Conservation (phyloP, 495 filamentous ascomycete genomes). For the Hypoxylon intermedium region DNA sequence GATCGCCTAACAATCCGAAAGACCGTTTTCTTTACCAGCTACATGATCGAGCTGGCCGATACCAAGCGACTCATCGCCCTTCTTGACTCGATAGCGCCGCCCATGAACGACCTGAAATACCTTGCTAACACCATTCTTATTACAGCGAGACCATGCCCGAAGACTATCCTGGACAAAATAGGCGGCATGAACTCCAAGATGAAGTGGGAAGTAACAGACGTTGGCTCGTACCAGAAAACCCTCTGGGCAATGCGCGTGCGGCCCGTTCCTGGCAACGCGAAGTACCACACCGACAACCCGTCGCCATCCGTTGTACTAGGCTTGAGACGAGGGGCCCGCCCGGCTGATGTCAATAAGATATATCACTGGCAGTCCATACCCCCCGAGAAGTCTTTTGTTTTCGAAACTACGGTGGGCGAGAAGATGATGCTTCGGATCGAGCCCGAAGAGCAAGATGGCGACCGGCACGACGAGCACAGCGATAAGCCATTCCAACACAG, state of each 20-base stretch:
- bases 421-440: constrained; percentile 84
- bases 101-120: constrained; percentile 73
- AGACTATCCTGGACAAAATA: constrained; percentile 74
- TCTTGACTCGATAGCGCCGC: constrained; percentile 63
- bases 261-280: constrained; percentile 69
- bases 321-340: constrained; percentile 71
- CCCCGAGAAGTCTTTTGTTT: constrained; percentile 66
- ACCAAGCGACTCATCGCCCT: constrained; percentile 73
- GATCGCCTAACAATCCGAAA: constrained; percentile 75
- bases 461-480: constrained; percentile 65
- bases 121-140: constrained; percentile 94
- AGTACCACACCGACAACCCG: constrained; percentile 76
- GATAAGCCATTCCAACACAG: constrained; percentile 65
- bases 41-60: constrained; percentile 75
- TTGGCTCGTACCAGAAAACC: constrained; percentile 74
- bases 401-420: constrained; percentile 85
- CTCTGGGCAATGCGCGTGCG: constrained; percentile 85
- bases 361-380: constrained; percentile 82
- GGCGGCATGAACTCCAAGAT: constrained; percentile 85
- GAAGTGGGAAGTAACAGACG: constrained; percentile 81
- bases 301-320: constrained; percentile 79
- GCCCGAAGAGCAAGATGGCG: constrained; percentile 64
- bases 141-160: constrained; percentile 71
- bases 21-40: constrained; percentile 92
- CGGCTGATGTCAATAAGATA: constrained; percentile 81